phyloP scores from a whole-genome alignment of 2,329 filamentous ascomycete genomes.

The Zymoseptoria pseudotritici region DNA sequence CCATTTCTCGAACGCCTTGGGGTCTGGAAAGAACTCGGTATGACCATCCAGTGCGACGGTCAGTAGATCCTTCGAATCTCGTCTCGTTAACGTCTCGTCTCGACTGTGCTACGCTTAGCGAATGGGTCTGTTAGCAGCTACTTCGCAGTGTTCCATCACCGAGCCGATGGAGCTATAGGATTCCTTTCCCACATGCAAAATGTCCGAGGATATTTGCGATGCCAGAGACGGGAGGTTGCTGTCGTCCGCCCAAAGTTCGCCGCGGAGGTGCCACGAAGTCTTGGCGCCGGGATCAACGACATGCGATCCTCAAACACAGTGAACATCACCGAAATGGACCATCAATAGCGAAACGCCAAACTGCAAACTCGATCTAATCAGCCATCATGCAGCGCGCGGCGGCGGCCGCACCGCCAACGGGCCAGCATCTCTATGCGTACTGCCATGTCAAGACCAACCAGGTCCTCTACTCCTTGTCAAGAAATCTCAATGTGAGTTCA shows the following conservation, averaged over 20 bases:
- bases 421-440: conserved; percentile 57
- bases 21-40: background rate
- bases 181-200: background rate
- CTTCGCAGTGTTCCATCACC: no score
- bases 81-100: no score
- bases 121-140: no score
- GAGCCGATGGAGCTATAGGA: no score
- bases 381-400: background rate
- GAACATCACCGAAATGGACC: background rate
- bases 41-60: background rate
- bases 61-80: background rate
- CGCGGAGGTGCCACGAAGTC: background rate
- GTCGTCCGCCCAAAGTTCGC: background rate
- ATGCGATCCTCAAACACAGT: background rate
- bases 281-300: background rate
- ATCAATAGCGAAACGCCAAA: background rate
- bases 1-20: background rate
- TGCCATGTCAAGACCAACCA: conserved; percentile 56
- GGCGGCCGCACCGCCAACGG: conserved; percentile 19
- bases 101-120: no score
- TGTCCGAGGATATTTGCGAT: background rate
- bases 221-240: no score
- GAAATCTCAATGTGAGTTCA: conserved; percentile 45
- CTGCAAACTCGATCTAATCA: background rate
- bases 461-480: conserved; percentile 55